Base-by-base conservation (phyloP, 192 early-diverging fungal species). In the Thamnidium elegans region DNA sequence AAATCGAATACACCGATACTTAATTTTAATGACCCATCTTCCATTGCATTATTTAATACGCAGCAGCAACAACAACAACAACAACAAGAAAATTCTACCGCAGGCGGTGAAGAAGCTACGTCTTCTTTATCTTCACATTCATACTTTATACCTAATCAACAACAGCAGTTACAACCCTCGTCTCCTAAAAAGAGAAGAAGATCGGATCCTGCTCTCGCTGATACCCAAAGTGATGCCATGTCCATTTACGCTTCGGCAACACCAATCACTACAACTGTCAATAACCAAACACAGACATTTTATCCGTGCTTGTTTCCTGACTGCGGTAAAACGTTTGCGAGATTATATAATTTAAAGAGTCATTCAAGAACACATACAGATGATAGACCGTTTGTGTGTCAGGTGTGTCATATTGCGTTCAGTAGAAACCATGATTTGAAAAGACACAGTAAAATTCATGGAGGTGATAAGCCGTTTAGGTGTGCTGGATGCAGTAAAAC, bases 291-390 rank as follows among this genome's bases (percentile, higher is more conserved):
- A 19, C 63, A 73, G 52, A 67, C 68, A 17, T 53, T 71, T 23
- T 63, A 79, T 63, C 70, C 78, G 9, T 90, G 86, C 64, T 78
- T 79, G 7, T 87, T 86, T 60, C 90, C 91, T 0, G 80, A 84
- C 14, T 97, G 95, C 75, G 78, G 83, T 68, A 94, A 92, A 68
- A 78, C 81, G 15, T 98, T 98, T 74, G 89, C 89, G 7, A 80
- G 94, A 36, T 81, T 84, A 20, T 98, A 93, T 67, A 98, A 96
- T 76, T 76, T 98, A n/a, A 90, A 91, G 62, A 87, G 84, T 14
- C 94, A 98, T 62, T 81, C 88, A 62, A 73, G 85, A 17, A 91
- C 89, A n/a, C 95, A 97, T 77, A 87, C 88, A 0, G 81, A 85
- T 36, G 88, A 89, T 59, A 77, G 90, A 9, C 89, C 90, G 0